Base-by-base conservation (phyloP, 2,329 filamentous ascomycete genomes). In the Amauroascus verrucosus region DNA sequence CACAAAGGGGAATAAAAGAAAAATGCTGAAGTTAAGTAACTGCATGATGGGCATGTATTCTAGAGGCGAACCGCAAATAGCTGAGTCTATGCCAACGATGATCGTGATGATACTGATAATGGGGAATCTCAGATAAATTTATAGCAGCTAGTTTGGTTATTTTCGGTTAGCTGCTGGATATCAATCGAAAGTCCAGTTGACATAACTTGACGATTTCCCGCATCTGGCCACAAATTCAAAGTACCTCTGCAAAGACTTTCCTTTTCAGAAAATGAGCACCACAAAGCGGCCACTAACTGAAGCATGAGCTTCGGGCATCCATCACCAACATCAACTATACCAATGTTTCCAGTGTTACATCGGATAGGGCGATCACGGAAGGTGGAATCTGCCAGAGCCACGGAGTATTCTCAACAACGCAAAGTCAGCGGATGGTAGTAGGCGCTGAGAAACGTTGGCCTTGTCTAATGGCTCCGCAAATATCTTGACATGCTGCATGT, bases 1-100 rank as follows among this genome's bases (percentile, higher is more conserved):
- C 22, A 43, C 44, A 33, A 54, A 54, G 33, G 51, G 51, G 24
- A 54, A 14, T 32, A 53, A 35, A 43, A 48, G 14, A 1, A 54
- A 30, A 20, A 54, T 44, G 22, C 28, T 33, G 33, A 45, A 16
- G 18, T 32, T 38, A 1, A 52, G 20, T 2, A 54, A 44, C 33
- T 54, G 51, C 51, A 54, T 54, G 33, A 41, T 54, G 43, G n/a
- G 16, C 50, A 51, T 41, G 22, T 33, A 48, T 30, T 13, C n/a
- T 9, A 16, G 2, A 16, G 35, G 18, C 1, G 1, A 7, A 32
- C 14, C 45, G 13, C 6, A 22, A 30, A 32, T 16, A 16, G 16
- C n/a, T 16, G 43, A 16, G 16, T 14, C 13, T 33, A 48, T 35
- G 32, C 16, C 9, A 35, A 11, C 28, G 11, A 48, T 1, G 14